These are phyloP conservation scores for Mycena sanguinolenta DNA, from an alignment of 768 basidiomycete genomes.

Conservation along the genomic window DNA sequence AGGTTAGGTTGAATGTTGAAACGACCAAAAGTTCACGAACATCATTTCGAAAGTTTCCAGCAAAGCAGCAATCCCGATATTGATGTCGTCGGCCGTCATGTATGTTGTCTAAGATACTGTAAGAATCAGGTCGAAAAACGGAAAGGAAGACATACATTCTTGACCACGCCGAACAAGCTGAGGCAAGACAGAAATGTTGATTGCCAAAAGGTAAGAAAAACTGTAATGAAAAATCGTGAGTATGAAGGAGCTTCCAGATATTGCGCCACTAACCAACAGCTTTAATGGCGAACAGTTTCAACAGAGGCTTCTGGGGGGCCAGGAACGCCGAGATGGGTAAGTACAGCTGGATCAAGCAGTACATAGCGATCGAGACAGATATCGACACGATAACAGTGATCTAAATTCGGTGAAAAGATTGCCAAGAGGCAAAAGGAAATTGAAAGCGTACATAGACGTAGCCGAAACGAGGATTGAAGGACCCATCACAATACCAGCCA, in stretches of 20 bases:
- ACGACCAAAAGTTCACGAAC: slow-evolving; percentile 51
- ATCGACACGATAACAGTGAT: slow-evolving; percentile 72
- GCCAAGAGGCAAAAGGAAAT: neutral
- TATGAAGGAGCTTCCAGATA: neutral
- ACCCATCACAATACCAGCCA: slow-evolving; percentile 80
- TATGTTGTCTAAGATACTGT: slow-evolving; percentile 62
- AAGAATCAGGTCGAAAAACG: slow-evolving; percentile 1
- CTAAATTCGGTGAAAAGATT: slow-evolving; percentile 45
- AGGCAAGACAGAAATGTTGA: slow-evolving; percentile 70
- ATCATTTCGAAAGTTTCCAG: slow-evolving; percentile 84
- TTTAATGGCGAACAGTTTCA: slow-evolving; percentile 81
- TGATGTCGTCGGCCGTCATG: slow-evolving; percentile 82
- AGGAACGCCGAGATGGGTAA: slow-evolving; percentile 67
- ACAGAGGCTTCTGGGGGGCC: slow-evolving; percentile 69
- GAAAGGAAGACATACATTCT: slow-evolving; percentile 60
- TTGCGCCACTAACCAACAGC: slow-evolving; percentile 67
- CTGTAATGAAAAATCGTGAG: slow-evolving; percentile 43
- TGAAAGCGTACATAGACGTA: slow-evolving; percentile 70
- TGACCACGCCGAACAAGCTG: slow-evolving; percentile 70
- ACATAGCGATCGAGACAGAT: slow-evolving; percentile 85
- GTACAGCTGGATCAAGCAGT: slow-evolving; percentile 81
- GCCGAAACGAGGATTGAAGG: slow-evolving; percentile 77
- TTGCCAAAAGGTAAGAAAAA: slow-evolving; percentile 87
- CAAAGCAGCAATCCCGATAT: slow-evolving; percentile 76
- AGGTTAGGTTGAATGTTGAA: slow-evolving; percentile 23